phyloP scores from a whole-genome alignment of 805 yeast species.

The Saccharomycopsis sp. region DNA sequence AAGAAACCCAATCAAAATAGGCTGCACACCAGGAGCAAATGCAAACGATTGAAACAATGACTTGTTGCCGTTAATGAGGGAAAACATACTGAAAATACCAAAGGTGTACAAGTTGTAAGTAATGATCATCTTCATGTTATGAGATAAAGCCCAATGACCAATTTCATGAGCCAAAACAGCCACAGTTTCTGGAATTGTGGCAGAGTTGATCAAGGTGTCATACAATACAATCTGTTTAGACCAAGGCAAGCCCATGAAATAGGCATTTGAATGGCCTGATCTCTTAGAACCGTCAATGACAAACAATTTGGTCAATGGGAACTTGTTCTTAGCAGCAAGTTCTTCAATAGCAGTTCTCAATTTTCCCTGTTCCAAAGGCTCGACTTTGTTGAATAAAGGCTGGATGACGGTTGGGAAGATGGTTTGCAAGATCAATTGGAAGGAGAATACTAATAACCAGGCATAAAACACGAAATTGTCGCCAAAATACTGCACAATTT shows the following conservation, averaged over 20 bases:
- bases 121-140: slow-evolving; percentile 68
- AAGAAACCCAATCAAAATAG: slow-evolving; percentile 74
- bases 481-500: slow-evolving; percentile 75
- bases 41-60: slow-evolving; percentile 79
- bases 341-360: slow-evolving; percentile 74
- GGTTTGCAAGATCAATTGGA: slow-evolving; percentile 70
- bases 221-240: slow-evolving; percentile 89
- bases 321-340: slow-evolving; percentile 65
- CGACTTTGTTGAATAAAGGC: slow-evolving; percentile 87
- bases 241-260: slow-evolving; percentile 95
- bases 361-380: slow-evolving; percentile 87
- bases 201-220: slow-evolving; percentile 83
- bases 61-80: slow-evolving; percentile 71
- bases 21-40: slow-evolving; percentile 50
- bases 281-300: slow-evolving; percentile 97
- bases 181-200: slow-evolving; percentile 71
- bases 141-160: slow-evolving; percentile 95
- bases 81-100: slow-evolving; percentile 62
- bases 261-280: slow-evolving; percentile 95
- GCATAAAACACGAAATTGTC: slow-evolving; percentile 76
- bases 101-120: slow-evolving; percentile 61
- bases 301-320: slow-evolving; percentile 80
- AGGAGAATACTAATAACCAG: slow-evolving; percentile 60
- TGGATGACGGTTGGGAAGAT: slow-evolving; percentile 79
- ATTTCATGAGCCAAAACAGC: slow-evolving; percentile 98